phyloP scores from a whole-genome alignment of 1,139 yeast species.

The Suhomyces anneliseae region DNA sequence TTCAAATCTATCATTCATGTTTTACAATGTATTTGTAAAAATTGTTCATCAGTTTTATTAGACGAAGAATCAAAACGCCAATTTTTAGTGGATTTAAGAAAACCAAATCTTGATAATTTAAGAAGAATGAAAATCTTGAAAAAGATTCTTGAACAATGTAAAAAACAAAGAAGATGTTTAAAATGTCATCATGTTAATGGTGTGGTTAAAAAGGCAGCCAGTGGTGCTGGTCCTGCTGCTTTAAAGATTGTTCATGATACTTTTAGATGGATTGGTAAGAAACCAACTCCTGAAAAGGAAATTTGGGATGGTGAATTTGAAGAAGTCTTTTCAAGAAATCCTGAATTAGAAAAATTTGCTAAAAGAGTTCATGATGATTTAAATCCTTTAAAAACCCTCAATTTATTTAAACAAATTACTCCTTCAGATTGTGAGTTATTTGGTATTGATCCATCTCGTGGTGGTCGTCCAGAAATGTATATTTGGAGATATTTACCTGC shows the following conservation, averaged over 20 bases:
- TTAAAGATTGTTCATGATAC: slow-evolving; percentile 94
- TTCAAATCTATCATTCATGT: slow-evolving; percentile 90
- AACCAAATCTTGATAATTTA: slow-evolving; percentile 88
- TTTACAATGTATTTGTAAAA: slow-evolving; percentile 88
- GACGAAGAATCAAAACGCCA: slow-evolving; percentile 71
- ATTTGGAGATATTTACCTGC: slow-evolving; percentile 98
- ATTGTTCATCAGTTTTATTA: slow-evolving; percentile 75
- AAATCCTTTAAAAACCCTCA: slow-evolving; percentile 87
- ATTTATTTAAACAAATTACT: slow-evolving; percentile 78
- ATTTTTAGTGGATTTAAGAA: slow-evolving; percentile 72
- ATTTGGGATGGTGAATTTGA: slow-evolving; percentile 87
- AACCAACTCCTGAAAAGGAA: slow-evolving; percentile 78
- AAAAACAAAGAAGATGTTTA: slow-evolving; percentile 89
- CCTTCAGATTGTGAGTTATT: slow-evolving; percentile 90
- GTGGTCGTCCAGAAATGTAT: slow-evolving; percentile 95
- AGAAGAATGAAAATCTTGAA: slow-evolving; percentile 88
- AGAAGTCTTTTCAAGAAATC: slow-evolving; percentile 65
- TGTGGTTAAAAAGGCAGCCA: slow-evolving; percentile 95
- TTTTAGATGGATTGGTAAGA: slow-evolving; percentile 93
- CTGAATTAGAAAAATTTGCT: slow-evolving; percentile 85
- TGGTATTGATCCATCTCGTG: slow-evolving; percentile 83
- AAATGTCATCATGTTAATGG: slow-evolving; percentile 90
- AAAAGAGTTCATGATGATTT: slow-evolving; percentile 91
- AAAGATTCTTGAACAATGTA: slow-evolving; percentile 85
- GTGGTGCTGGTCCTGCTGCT: slow-evolving; percentile 89